These are phyloP conservation scores for Dactylorhiza incarnata DNA, from an alignment of 106 monocot species.

Conservation along the genomic window DNA sequence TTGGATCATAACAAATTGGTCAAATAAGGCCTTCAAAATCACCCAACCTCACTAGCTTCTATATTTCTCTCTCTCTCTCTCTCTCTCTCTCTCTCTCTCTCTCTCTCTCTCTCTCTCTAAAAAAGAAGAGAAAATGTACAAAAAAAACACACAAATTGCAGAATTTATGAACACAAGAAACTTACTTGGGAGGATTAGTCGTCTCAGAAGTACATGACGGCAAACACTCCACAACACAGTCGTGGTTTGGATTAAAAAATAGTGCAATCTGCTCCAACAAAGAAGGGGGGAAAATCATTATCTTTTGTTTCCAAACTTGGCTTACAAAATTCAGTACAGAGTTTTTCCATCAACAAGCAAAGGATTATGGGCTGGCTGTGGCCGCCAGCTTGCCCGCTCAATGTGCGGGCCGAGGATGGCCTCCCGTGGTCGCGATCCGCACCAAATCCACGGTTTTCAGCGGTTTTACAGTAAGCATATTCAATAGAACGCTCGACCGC, in stretches of 20 bases:
- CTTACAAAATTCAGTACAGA: no score
- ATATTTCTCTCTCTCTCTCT: background rate
- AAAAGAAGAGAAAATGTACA: background rate
- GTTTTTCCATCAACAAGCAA: no score
- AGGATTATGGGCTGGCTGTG: no score
- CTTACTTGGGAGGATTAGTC: slow-evolving; percentile 87
- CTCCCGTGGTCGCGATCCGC: no score
- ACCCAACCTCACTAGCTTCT: background rate
- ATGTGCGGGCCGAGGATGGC: no score
- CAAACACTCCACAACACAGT: slow-evolving; percentile 85
- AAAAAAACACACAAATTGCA: background rate
- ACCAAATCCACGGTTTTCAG: no score
- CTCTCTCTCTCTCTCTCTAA: no score
- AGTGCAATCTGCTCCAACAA: slow-evolving; percentile 59
- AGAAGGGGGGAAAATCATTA: background rate
- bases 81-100: background rate
- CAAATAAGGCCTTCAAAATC: background rate
- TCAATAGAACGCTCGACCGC: no score
- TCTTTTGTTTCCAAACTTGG: background rate
- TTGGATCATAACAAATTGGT: background rate
- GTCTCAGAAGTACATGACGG: slow-evolving; percentile 85
- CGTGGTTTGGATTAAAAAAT: slow-evolving; percentile 97
- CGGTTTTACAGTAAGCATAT: no score
- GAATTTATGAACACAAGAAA: background rate
- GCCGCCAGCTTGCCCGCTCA: no score